Evolutionary conservation across 371 early-diverging fungal genomes (phyloP), one percentile per base, ranked within the genome.

Genomic region (Lichtheimia hyalospora): DNA sequence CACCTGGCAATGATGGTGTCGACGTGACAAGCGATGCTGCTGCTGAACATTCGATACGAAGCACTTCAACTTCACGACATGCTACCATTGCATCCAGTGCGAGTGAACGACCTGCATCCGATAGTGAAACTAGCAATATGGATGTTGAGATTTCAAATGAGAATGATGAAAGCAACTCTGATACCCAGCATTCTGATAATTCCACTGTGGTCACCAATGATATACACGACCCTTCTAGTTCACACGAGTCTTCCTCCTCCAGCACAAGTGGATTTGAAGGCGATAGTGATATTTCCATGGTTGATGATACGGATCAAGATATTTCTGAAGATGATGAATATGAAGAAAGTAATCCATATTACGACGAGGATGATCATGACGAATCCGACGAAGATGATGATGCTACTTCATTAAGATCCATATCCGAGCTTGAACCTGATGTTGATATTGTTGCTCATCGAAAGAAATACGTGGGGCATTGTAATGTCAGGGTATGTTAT

Each of bases 391-490:
- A 52, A 5, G 57, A 57, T 41, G 49, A 49, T 23, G 57, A 62
- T 34, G 16, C 34, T 10, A 34, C 34, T 8, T 34, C 34, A 42
- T 5, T 20, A 20, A 49, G 50, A 58, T 34, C 23, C 20, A 53
- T 41, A 27, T 21, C 44, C 7, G 52, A 54, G 15, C 54, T 62
- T 13, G 68, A 64, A 40, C 58, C 54, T 18, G 68, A 69, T 50
- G 60, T 59, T 2, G 70, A 55, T 42, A 54, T 73, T 20, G 63
- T 68, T n/a, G 60, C 61, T 3, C 69, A 63, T 21, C 64, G 71
- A 34, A 50, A 55, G 34, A 69, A 62, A 24, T 79, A 72, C 21
- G 49, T 57, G 16, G 79, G 79, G 2, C 79, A 78, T 61, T 69
- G 69, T 52, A 82, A 78, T 52, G 62, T 68, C 28, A 60, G 65